These are phyloP conservation scores for Rhodomyrtus tomentosa DNA, from an alignment of 345 rosid species.

Conservation along the genomic window DNA sequence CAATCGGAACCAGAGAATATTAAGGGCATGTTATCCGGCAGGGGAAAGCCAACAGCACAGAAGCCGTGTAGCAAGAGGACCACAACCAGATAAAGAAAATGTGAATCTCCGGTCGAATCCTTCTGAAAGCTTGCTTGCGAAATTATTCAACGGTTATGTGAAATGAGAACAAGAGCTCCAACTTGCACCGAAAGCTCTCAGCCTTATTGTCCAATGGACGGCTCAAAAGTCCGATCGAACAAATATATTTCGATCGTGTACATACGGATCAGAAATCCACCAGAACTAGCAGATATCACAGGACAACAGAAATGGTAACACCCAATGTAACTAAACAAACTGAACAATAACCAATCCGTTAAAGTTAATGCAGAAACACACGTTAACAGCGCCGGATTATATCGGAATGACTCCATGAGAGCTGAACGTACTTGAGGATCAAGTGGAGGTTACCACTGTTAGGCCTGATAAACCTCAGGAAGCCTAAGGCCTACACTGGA, in stretches of 20 bases:
- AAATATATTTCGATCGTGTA: background rate
- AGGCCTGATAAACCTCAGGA: slow-evolving; percentile 67
- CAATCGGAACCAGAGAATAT: too few relatives aligned
- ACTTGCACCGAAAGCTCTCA: background rate
- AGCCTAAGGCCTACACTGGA: slow-evolving; percentile 91
- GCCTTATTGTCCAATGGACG: background rate
- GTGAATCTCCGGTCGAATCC: too few relatives aligned
- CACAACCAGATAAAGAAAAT: too few relatives aligned
- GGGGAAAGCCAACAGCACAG: too few relatives aligned
- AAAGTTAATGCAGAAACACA: background rate
- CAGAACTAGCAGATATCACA: background rate
- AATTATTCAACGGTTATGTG: background rate
- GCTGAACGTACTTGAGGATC: background rate
- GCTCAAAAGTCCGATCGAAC: background rate
- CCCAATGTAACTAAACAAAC: background rate
- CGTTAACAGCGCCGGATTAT: background rate
- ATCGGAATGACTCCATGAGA: background rate
- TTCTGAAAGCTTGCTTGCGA: background rate
- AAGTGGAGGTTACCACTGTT: background rate
- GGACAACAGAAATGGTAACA: background rate
- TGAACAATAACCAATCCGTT: background rate
- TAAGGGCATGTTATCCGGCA: too few relatives aligned
- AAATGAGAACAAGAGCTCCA: background rate
- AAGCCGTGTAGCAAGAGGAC: too few relatives aligned
- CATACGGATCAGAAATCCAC: background rate